Percentiles rank a stretch among this genome's conserved stretches.
phyloP scores from a whole-genome alignment of 352 stramenopile genomes.

The Globisporangium iwayamae region DNA sequence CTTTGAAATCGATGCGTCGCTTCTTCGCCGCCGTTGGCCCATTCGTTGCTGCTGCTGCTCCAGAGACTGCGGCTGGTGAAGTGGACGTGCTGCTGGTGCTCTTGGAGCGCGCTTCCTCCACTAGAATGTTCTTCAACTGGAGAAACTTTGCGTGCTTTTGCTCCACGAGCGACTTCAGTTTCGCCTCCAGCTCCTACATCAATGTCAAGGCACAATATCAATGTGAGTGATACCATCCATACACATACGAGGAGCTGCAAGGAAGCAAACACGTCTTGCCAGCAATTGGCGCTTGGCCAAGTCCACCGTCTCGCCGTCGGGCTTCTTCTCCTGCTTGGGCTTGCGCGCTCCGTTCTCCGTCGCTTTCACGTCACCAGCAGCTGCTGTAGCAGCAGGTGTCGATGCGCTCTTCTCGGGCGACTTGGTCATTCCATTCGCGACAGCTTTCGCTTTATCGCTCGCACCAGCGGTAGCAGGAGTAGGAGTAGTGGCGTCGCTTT shows the following conservation, averaged over 20 bases:
- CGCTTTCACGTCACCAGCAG: background rate
- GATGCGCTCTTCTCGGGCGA: conserved; percentile 1
- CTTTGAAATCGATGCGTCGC: conserved; percentile 15
- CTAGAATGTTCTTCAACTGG: conserved; percentile 67
- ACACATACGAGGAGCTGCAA: background rate
- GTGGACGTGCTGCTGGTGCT: conserved; percentile 13
- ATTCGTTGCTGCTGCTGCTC: background rate
- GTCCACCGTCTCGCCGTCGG: conserved; percentile 21
- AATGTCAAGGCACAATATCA: background rate
- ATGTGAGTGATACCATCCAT: background rate
- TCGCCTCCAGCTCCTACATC: conserved; percentile 38
- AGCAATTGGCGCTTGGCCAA: conserved; percentile 30
- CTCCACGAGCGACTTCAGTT: conserved; percentile 48
- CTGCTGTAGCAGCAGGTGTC: background rate
- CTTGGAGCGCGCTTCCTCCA: conserved; percentile 61
- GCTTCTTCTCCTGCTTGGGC: conserved; percentile 18
- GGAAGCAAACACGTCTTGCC: conserved; percentile 2
- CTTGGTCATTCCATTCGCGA: background rate
- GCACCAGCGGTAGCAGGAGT: background rate
- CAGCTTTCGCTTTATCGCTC: background rate
- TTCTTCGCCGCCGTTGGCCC: conserved; percentile 22
- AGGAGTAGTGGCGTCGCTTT: background rate
- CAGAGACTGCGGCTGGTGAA: background rate
- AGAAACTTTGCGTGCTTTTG: conserved; percentile 74
- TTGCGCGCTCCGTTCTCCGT: conserved; percentile 14